Base-by-base conservation (phyloP, 441 rosid genomes). In the Syzygium syzygioides region DNA sequence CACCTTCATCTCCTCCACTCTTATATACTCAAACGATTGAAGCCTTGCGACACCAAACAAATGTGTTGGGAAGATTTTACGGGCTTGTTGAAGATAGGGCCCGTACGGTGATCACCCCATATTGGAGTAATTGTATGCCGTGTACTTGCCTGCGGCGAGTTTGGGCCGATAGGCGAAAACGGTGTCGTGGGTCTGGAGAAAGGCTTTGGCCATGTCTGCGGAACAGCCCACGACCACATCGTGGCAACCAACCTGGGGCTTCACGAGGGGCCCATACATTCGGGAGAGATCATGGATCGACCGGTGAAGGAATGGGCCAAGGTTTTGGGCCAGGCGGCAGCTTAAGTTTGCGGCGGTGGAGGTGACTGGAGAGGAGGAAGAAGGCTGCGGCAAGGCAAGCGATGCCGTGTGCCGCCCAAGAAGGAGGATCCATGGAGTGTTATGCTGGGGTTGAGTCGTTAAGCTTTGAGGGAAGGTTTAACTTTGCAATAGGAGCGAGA, bases 1-100 rank as follows among this genome's bases (percentile, higher is more conserved):
- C 3, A 79, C 64, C 12, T 80, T 52, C 59, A 86, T 56, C 71
- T 94, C 95, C 90, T 93, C 92, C 9, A 85, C 91, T 52, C 95
- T 84, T 30, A 92, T 94, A n/a, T 90, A 92, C 91, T 91, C 94
- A 28, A 17, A 94, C 3, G 93, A 94, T n/a, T n/a, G n/a, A n/a
- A n/a, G n/a, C n/a, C n/a, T n/a, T n/a, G n/a, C n/a, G n/a, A n/a
- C n/a, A n/a, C n/a, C n/a, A n/a, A n/a, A n/a, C n/a, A n/a, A n/a
- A n/a, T n/a, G n/a, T n/a, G n/a, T n/a, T n/a, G n/a, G n/a, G n/a
- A n/a, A n/a, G n/a, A n/a, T n/a, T n/a, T n/a, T n/a, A 11, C 94
- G 92, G 14, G 90, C 92, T 50, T 91, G 95, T n/a, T 92, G 90
- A 94, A 93, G 90, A 54, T 92, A 91, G 1, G 92, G 91, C 12